Evolutionary conservation across 1,284 basidiomycete genomes (phyloP).

Genomic region (Puccinia novopanici): DNA sequence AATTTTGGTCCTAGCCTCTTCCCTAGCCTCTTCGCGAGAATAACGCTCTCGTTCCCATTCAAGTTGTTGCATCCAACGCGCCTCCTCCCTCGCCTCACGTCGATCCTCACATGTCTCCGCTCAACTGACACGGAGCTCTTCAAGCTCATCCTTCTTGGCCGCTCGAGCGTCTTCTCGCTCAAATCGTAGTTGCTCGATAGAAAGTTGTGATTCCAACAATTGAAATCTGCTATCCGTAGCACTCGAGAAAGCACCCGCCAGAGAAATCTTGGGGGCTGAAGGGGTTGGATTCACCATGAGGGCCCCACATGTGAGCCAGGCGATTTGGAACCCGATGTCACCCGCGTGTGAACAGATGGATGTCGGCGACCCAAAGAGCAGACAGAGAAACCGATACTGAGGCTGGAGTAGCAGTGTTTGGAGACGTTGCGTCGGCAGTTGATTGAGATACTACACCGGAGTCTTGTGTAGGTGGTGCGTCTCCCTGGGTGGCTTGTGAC

Average conservation of each 20-base stretch:
- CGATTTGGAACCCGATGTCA: neutral
- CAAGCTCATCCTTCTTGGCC: neutral
- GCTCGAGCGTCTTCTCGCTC: neutral
- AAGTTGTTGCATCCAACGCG: neutral
- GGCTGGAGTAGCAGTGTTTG: too few species aligned
- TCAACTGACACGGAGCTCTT: too few species aligned
- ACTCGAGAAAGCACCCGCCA: neutral
- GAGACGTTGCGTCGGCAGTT: too few species aligned
- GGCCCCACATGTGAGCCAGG: neutral
- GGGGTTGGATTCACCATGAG: neutral
- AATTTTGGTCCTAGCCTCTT: neutral
- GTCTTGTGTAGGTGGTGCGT: too few species aligned
- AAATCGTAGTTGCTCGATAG: neutral
- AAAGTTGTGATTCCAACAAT: neutral
- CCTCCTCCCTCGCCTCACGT: neutral
- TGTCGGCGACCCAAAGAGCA: too few species aligned
- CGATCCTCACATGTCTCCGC: too few species aligned
- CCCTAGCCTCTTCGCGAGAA: neutral
- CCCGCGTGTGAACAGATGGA: too few species aligned
- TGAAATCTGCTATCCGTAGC: neutral
- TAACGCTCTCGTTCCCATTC: slow-evolving; percentile 9
- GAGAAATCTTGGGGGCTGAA: neutral
- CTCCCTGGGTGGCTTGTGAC: too few species aligned
- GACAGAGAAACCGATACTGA: too few species aligned
- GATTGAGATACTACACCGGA: too few species aligned